Percentiles rank a stretch among this genome's conserved stretches.
Evolutionary conservation across 2,329 filamentous ascomycete species (phyloP).

Genomic region (Talaromyces sp.): DNA sequence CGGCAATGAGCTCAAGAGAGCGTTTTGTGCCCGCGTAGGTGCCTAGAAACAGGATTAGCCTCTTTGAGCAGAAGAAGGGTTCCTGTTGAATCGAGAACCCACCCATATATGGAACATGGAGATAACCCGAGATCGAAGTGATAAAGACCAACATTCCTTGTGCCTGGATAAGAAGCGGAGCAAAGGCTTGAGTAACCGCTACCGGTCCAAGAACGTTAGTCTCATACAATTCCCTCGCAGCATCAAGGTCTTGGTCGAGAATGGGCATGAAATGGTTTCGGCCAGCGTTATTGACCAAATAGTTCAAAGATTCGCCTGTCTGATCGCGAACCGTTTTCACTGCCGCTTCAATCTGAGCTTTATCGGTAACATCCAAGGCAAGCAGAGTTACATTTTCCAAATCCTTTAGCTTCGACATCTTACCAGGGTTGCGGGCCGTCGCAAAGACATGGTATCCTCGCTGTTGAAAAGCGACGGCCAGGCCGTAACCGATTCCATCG

Average conservation of each 20-base stretch:
- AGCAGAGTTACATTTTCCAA: slow-evolving; percentile 23
- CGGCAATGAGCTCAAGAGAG: slow-evolving; percentile 18
- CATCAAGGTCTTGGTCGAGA: slow-evolving; percentile 12
- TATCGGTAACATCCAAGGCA: slow-evolving; percentile 25
- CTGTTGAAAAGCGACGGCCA: slow-evolving; percentile 31
- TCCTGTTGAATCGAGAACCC: not conserved
- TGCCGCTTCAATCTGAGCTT: slow-evolving; percentile 22
- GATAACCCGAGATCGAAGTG: slow-evolving; percentile 26
- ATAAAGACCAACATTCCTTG: slow-evolving; percentile 26
- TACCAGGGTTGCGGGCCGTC: slow-evolving; percentile 27
- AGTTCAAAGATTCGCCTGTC: slow-evolving; percentile 31
- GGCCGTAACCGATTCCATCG: slow-evolving; percentile 35
- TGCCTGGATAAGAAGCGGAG: slow-evolving; percentile 25
- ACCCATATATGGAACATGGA: slow-evolving; percentile 22
- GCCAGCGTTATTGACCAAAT: slow-evolving; percentile 26
- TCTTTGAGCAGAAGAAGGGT: not conserved
- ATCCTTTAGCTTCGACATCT: slow-evolving; percentile 21
- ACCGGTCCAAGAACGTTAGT: slow-evolving; percentile 34
- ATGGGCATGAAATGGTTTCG: slow-evolving; percentile 22
- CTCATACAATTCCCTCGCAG: slow-evolving; percentile 26
- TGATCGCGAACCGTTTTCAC: slow-evolving; percentile 14
- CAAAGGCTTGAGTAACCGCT: slow-evolving; percentile 26
- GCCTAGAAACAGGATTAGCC: slow-evolving; percentile 5
- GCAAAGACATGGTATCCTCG: slow-evolving; percentile 35
- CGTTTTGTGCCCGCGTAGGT: slow-evolving; percentile 21